Evolutionary conservation across 1,139 yeast species (phyloP), one percentile per base, ranked within the genome.

Genomic region (Geotrichum bryndzae): DNA sequence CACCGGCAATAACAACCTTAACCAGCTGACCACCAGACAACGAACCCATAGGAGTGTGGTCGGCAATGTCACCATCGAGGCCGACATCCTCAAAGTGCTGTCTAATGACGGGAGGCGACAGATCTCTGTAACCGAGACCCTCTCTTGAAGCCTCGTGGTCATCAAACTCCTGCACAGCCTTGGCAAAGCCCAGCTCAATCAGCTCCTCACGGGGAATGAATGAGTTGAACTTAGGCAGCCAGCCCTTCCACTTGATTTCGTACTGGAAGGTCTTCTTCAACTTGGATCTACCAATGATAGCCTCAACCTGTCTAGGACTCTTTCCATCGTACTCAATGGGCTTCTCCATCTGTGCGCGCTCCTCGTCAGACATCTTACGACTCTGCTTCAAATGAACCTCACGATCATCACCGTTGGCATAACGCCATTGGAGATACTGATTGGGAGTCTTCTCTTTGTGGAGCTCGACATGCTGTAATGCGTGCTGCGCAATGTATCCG

Each of bases 121-220:
- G 82, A 68, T 91, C 96, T 79, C 99, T 85, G 81, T 92, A 94
- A 60, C 99, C 98, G 67, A 94, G 83, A 81, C 99, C 99, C 80
- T 94, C 98, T 79, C 98, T 87, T 2, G 97, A 90, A 57, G 99
- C 96, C 78, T 94, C 98, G 76, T 91, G 97, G 77, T 94, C 99
- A 77, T 94, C 99, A 72, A 94, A 94, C 73, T 88, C 89, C 77
- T 90, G 98, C 61, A 92, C 86, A 67, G 94, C 81, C 77, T 91
- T 91, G 66, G 82, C 87, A 73, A 92, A 94, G 5, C 98, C 98
- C 65, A 88, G 83, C 70, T 85, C 91, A 56, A 89, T 72, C 68
- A 94, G 81, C 29, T 80, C 79, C 65, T 94, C 99, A 71, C 88
- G 87, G 53, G 97, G 84, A 73, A 94, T 90, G 95, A 96, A 90